A percentile compares a stretch with the other conserved stretches of the same genome.
These are phyloP conservation scores for Lyophyllum semitale DNA, from an alignment of 768 basidiomycete species.

Conservation along the genomic window DNA sequence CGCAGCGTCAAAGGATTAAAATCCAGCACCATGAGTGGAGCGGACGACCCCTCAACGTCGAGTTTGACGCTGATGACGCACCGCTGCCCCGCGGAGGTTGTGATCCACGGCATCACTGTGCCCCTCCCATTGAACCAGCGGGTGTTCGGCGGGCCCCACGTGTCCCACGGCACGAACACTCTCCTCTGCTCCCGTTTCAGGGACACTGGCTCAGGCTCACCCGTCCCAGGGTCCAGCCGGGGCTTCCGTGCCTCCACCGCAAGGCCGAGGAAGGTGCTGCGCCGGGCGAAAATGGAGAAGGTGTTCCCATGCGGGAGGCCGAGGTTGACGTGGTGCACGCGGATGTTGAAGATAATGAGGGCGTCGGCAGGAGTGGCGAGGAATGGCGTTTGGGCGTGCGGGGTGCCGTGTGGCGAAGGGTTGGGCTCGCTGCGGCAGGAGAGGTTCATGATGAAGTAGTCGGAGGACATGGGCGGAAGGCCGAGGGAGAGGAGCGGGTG, in stretches of 20 bases:
- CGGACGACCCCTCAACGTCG: too few relatives aligned
- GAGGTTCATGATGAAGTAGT: constrained; percentile 22
- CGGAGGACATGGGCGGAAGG: constrained; percentile 31
- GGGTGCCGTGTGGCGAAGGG: constrained; percentile 23
- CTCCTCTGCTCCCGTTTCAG: too few relatives aligned
- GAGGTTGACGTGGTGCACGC: constrained; percentile 16
- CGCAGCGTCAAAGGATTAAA: not conserved
- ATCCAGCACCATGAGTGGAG: not conserved
- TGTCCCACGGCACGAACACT: constrained; percentile 25
- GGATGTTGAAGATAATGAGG: constrained; percentile 36
- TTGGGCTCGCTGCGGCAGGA: constrained; percentile 45
- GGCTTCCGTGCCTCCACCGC: constrained; percentile 5
- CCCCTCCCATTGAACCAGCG: constrained; percentile 34
- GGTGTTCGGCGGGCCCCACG: constrained; percentile 35
- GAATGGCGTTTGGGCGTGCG: constrained; percentile 24
- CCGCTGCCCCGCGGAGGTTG: too few relatives aligned
- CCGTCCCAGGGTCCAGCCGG: too few relatives aligned
- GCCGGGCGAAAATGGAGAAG: constrained; percentile 39
- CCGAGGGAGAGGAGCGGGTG: constrained; percentile 24
- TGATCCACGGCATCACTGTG: too few relatives aligned
- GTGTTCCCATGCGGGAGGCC: constrained; percentile 1
- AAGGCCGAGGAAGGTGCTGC: constrained; percentile 26
- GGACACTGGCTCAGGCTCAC: too few relatives aligned
- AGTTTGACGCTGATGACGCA: too few relatives aligned
- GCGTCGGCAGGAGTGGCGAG: constrained; percentile 24